A percentile compares a stretch with the other conserved stretches of the same genome.
phyloP scores from a whole-genome alignment of 2,329 filamentous ascomycete species.

The Coleophoma eucalyptorum region DNA sequence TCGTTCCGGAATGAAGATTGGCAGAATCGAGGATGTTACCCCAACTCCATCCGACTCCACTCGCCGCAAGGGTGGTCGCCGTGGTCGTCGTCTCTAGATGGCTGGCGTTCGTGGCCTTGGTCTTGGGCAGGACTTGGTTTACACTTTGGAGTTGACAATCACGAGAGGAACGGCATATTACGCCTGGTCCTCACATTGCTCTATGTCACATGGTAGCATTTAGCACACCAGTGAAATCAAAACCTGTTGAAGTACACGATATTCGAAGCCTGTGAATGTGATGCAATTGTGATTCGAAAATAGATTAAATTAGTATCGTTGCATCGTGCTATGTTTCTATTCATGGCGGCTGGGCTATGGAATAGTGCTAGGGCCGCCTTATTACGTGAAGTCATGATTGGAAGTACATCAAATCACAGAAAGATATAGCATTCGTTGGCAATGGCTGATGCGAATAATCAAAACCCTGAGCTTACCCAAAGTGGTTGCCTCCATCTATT shows the following conservation, averaged over 20 bases:
- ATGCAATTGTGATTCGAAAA: no score
- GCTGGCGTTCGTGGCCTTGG: slow-evolving; percentile 27
- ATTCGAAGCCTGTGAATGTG: no score
- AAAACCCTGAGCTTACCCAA: no score
- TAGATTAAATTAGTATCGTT: no score
- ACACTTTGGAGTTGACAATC: slow-evolving; percentile 63
- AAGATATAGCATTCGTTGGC: no score
- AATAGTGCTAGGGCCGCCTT: no score
- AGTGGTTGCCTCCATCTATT: no score
- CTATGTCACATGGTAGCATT: slow-evolving; percentile 41
- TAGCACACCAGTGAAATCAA: slow-evolving; percentile 26
- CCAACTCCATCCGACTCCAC: slow-evolving; percentile 99
- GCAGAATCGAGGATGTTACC: slow-evolving; percentile 99
- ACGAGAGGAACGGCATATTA: slow-evolving; percentile 67
- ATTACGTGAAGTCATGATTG: no score
- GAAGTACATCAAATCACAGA: no score
- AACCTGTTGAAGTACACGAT: neutral
- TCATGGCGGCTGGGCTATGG: no score
- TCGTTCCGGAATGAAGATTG: slow-evolving; percentile 99
- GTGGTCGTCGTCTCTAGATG: slow-evolving; percentile 98
- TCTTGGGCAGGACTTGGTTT: slow-evolving; percentile 32
- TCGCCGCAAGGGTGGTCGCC: slow-evolving; percentile 99
- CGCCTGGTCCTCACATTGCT: slow-evolving; percentile 60
- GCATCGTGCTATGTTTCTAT: no score
- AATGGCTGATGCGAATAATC: no score